Percentiles rank a stretch among this genome's conserved stretches.
Conservation (phyloP, 257 asterid genomes). For the Solanum chiquidenum region DNA sequence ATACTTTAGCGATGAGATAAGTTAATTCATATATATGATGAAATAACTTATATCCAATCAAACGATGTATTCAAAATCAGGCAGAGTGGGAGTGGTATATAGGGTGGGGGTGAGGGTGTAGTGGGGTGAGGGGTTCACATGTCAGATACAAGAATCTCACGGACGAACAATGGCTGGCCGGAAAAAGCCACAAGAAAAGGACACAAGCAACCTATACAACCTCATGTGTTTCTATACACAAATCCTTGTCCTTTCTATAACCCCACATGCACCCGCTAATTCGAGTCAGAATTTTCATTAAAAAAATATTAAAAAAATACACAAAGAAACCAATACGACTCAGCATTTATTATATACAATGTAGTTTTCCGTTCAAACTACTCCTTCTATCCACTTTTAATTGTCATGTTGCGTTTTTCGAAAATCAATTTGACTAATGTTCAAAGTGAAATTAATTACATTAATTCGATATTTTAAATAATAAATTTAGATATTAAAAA, state of each 20-base stretch:
- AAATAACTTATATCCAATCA: fast-evolving
- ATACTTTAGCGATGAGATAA: fast-evolving
- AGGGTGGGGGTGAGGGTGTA: neutral
- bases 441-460: no score
- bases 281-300: neutral
- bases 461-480: no score
- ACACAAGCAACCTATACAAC: conserved; percentile 41
- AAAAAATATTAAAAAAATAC: neutral
- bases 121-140: neutral
- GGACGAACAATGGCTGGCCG: conserved; percentile 17
- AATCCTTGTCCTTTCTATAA: conserved; percentile 44
- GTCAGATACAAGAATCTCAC: conserved; percentile 30
- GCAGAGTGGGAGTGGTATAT: neutral
- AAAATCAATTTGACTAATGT: no score
- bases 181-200: conserved; percentile 41
- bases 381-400: no score
- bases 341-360: neutral
- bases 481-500: no score
- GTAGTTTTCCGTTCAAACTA: no score
- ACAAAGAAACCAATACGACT: neutral
- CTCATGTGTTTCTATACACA: conserved; percentile 41
- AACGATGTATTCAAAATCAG: neutral
- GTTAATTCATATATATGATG: no score
- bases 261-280: neutral
- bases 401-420: no score